Base-by-base conservation (phyloP, 495 filamentous ascomycete genomes). In the Lasiosphaeris hirsuta region DNA sequence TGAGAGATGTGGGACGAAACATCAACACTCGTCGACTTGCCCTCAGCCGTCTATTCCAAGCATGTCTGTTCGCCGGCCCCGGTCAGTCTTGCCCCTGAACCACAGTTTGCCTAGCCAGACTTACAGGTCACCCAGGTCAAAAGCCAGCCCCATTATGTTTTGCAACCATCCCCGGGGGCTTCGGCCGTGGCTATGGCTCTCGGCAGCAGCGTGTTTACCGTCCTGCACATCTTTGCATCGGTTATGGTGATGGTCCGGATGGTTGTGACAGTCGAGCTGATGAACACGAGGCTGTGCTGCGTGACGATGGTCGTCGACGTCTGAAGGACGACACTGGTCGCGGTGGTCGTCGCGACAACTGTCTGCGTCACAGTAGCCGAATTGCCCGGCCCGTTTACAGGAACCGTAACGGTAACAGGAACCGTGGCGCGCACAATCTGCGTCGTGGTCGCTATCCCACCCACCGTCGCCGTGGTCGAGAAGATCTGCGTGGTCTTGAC, bases 181-280 rank as follows among this genome's bases (percentile, higher is more conserved):
- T 38, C 35, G 9, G 11, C 40, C 39, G 23, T 10, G 18, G 37
- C 36, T 11, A 18, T 49, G 0, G 44, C 51, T 6, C 39, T 19
- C 4, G 42, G 15, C 4, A 34, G 9, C 5, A 15, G 14, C 30
- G 33, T 37, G n/a, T 41, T 37, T 14, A 14, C n/a, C 38, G 38
- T 23, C 8, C 23, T 43, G 35, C 60, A 62, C 37, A 34, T 9
- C 23, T 10, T 40, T 9, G 60, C 60, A 43, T 62, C 54, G 4
- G 60, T 62, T 30, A 62, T 62, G 0, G 55, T 58, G n/a, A 62
- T 45, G 4, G 60, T 62, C 37, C 30, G 40, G 11, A 62, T 62
- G n/a, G 60, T 62, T 11, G 60, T 62, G n/a, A 62, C 45, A 1
- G 60, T 62, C 11, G 49, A 54, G 43, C 49, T 62, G 19, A 45